Evolutionary conservation across 495 filamentous ascomycete species (phyloP).

Genomic region (Lophiotrema nucula): DNA sequence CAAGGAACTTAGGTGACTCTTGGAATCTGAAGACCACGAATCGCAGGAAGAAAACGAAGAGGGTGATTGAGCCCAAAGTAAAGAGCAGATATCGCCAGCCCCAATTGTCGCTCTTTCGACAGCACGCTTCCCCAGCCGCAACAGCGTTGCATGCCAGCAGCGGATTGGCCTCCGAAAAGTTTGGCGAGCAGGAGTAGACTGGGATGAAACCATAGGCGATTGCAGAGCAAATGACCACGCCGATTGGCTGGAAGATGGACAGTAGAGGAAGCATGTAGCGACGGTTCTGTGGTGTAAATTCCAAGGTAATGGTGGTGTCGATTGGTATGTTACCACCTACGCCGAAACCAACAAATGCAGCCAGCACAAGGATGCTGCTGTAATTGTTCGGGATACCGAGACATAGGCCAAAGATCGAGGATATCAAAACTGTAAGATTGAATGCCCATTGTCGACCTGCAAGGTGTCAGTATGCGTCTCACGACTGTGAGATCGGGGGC

Average conservation of each 20-base stretch:
- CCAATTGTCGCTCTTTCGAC: slow-evolving; percentile 50
- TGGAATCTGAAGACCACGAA: slow-evolving; percentile 49
- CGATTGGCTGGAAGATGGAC: slow-evolving; percentile 51
- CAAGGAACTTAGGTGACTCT: slow-evolving; percentile 49
- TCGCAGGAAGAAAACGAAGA: slow-evolving; percentile 48
- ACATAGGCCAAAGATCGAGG: slow-evolving; percentile 47
- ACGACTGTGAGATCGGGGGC: slow-evolving; percentile 14
- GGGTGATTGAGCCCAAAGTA: slow-evolving; percentile 45
- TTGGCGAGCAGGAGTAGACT: slow-evolving; percentile 43
- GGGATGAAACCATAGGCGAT: slow-evolving; percentile 53
- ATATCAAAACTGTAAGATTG: slow-evolving; percentile 50
- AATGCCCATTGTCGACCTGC: slow-evolving; percentile 50
- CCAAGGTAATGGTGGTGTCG: slow-evolving; percentile 51
- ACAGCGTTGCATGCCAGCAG: slow-evolving; percentile 40
- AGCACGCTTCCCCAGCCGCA: slow-evolving; percentile 31
- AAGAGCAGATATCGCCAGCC: slow-evolving; percentile 58
- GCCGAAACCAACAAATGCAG: slow-evolving; percentile 50
- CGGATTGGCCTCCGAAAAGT: slow-evolving; percentile 36
- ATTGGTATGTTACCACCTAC: slow-evolving; percentile 54
- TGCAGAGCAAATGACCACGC: slow-evolving; percentile 45
- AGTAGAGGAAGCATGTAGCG: slow-evolving; percentile 50
- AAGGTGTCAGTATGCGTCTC: too few relatives aligned
- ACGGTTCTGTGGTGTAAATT: slow-evolving; percentile 51
- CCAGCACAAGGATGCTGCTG: slow-evolving; percentile 45
- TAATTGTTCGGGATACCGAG: slow-evolving; percentile 47